Percentiles rank a stretch among this genome's conserved stretches.
Conservation (phyloP, 257 asterid species). For the Eustoma russellianum region DNA sequence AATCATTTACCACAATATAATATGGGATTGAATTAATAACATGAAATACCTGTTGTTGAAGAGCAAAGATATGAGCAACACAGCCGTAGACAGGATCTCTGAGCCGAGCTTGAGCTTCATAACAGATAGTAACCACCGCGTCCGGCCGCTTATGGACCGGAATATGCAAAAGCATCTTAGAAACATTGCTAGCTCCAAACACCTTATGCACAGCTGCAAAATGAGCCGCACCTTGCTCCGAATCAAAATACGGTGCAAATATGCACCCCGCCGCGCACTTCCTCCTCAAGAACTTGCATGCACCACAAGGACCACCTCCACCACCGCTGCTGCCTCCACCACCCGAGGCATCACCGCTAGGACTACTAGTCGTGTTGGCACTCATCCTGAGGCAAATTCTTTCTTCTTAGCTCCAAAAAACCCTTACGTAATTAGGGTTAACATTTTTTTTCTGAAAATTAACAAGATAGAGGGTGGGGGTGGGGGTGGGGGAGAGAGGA, state of each 20-base stretch:
- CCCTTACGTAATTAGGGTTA: conserved; percentile 23
- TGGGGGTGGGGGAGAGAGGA: background rate
- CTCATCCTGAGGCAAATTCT: conserved; percentile 24
- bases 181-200: conserved; percentile 95
- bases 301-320: conserved; percentile 89
- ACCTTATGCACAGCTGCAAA: conserved; percentile 97
- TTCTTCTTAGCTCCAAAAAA: background rate
- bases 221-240: conserved; percentile 95
- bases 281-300: conserved; percentile 94
- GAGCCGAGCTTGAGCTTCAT: conserved; percentile 89
- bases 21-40: too few species aligned
- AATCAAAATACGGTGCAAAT: conserved; percentile 87
- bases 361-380: conserved; percentile 27
- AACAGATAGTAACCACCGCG: conserved; percentile 80
- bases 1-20: background rate
- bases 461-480: conserved; percentile 2
- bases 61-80: conserved; percentile 74
- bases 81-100: conserved; percentile 90
- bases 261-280: conserved; percentile 85
- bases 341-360: conserved; percentile 14
- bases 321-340: conserved; percentile 27
- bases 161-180: conserved; percentile 75
- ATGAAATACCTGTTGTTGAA: conserved; percentile 78
- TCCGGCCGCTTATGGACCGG: conserved; percentile 71
- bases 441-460: conserved; percentile 4